These are phyloP conservation scores for Cephalotrichum gorgonifer DNA, from an alignment of 2,329 filamentous ascomycete species.

Conservation along the genomic window DNA sequence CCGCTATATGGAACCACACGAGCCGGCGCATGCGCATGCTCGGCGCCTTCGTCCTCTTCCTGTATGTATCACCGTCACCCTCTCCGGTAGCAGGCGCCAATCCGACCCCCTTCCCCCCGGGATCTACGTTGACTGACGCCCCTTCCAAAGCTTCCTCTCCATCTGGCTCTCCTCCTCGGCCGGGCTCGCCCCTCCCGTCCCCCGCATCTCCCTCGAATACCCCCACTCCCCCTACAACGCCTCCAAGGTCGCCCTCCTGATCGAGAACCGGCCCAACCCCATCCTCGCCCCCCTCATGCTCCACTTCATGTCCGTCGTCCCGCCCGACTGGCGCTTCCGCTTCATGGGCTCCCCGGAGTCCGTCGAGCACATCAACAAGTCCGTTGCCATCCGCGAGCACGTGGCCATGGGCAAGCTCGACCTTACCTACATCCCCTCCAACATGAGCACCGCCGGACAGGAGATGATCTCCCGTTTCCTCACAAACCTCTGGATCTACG, in stretches of 20 bases:
- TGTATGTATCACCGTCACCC: conserved; percentile 14
- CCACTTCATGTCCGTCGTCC: conserved; percentile 46
- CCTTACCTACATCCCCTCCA: conserved; percentile 37
- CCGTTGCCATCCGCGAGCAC: conserved; percentile 33
- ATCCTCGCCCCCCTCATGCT: conserved; percentile 42
- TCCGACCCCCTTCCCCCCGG: no score
- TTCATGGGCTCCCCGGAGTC: conserved; percentile 42
- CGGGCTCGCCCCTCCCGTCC: conserved; percentile 14
- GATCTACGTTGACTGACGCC: neutral
- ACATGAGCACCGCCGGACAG: conserved; percentile 37
- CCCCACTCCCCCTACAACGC: conserved; percentile 29
- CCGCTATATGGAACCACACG: conserved; percentile 20
- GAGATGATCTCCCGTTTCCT: conserved; percentile 43
- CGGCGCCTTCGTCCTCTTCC: conserved; percentile 17
- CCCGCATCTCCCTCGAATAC: conserved; percentile 22
- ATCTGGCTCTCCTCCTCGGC: conserved; percentile 13
- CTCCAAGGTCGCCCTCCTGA: conserved; percentile 43
- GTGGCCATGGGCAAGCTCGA: conserved; percentile 35
- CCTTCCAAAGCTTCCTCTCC: conserved; percentile 8
- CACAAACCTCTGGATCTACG: conserved; percentile 41
- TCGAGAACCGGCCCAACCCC: conserved; percentile 39
- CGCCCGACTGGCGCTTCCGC: conserved; percentile 45
- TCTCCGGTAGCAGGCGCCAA: no score
- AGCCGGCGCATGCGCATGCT: conserved; percentile 22
- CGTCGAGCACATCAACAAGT: conserved; percentile 31